Evolutionary conservation across 768 basidiomycete genomes (phyloP).

Genomic region (Leccinum aurantiacum): DNA sequence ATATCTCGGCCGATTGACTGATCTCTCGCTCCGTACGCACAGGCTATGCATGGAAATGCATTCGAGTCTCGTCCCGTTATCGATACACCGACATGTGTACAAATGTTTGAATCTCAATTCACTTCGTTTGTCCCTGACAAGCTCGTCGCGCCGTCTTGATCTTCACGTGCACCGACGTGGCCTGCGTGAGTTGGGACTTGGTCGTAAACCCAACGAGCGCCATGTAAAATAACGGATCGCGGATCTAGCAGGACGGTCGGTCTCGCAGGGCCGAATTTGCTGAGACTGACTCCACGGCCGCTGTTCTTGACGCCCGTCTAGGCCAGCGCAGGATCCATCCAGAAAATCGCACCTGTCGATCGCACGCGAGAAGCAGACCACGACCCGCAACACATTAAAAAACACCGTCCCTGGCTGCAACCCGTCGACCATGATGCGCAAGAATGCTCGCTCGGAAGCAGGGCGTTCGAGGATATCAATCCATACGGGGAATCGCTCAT

Average conservation of each 20-base stretch:
- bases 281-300: conserved; percentile 88
- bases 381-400: too few species aligned
- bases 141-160: conserved; percentile 31
- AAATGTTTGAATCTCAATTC: background rate
- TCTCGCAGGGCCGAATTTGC: conserved; percentile 72
- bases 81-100: background rate
- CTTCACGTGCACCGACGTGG: conserved; percentile 84
- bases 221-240: background rate
- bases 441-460: too few species aligned
- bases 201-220: conserved; percentile 45
- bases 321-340: too few species aligned
- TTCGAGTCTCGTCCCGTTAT: background rate
- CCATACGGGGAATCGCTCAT: too few species aligned
- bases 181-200: conserved; percentile 71
- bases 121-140: background rate
- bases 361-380: too few species aligned
- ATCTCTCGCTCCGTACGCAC: background rate
- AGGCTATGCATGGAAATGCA: background rate
- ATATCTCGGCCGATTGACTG: background rate
- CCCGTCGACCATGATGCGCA: too few species aligned
- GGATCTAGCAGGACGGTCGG: background rate
- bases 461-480: too few species aligned
- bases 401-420: too few species aligned
- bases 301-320: too few species aligned
- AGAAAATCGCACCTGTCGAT: too few species aligned